Percentiles rank a stretch among this genome's conserved stretches.
These are phyloP conservation scores for Tulasnella sp. DNA, from an alignment of 768 basidiomycete species.

Conservation along the genomic window DNA sequence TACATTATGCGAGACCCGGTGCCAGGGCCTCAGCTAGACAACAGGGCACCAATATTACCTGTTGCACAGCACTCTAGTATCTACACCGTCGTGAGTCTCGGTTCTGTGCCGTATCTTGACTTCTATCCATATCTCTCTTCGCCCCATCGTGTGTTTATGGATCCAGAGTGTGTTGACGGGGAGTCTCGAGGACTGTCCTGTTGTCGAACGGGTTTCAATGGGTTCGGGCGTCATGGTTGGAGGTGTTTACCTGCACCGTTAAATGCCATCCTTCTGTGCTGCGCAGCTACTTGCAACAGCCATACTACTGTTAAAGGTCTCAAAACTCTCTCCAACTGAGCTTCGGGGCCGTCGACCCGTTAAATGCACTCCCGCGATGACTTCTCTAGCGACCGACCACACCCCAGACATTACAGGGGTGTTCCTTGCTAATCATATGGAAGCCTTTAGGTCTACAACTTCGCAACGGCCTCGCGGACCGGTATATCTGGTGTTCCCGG, in stretches of 20 bases:
- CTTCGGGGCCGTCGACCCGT: background rate
- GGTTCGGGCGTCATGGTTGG: background rate
- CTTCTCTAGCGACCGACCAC: background rate
- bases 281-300: background rate
- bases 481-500: constrained; percentile 22
- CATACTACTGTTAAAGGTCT: no score
- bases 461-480: constrained; percentile 26
- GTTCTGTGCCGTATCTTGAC: background rate
- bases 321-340: background rate
- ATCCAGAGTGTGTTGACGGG: background rate
- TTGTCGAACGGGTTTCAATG: background rate
- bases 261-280: background rate
- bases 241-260: background rate
- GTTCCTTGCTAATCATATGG: background rate
- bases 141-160: background rate
- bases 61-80: constrained; percentile 26
- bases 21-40: constrained; percentile 12
- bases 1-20: constrained; percentile 28
- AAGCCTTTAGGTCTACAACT: constrained; percentile 25
- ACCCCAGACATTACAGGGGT: background rate
- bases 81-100: constrained; percentile 26
- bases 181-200: background rate
- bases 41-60: constrained; percentile 19
- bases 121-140: background rate
- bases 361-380: background rate